These are phyloP conservation scores for Hypseocharis bilobata DNA, from an alignment of 441 rosid genomes.

Conservation along the genomic window DNA sequence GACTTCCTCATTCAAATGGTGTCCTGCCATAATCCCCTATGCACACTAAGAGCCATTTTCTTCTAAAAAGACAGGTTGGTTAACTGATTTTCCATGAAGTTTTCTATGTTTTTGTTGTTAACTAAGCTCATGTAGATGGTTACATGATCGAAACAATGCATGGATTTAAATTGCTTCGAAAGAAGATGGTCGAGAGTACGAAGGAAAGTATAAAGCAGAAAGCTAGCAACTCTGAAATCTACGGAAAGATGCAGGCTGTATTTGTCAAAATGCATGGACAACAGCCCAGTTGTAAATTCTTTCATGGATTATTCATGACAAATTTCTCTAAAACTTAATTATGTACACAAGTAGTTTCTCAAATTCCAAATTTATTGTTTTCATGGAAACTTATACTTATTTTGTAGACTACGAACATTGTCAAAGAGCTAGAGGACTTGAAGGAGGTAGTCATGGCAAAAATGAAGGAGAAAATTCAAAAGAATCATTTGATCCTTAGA, in stretches of 20 bases:
- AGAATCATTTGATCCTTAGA: constrained; percentile 56
- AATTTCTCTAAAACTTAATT: neutral
- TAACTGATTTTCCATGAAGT: neutral
- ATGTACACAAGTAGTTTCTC: neutral
- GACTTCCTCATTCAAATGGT: constrained; percentile 85
- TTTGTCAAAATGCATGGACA: constrained; percentile 74
- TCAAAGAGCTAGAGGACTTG: constrained; percentile 47
- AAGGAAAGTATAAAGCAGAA: constrained; percentile 52
- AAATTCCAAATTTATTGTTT: neutral
- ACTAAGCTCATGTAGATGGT: neutral
- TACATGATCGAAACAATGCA: no score
- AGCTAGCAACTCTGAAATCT: constrained; percentile 59
- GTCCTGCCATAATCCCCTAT: constrained; percentile 85
- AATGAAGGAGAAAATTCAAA: constrained; percentile 31
- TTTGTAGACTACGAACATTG: constrained; percentile 13
- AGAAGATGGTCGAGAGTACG: constrained; percentile 69
- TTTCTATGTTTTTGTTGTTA: neutral
- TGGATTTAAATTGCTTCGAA: constrained; percentile 50
- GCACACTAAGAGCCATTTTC: constrained; percentile 85
- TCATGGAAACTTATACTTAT: neutral
- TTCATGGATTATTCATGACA: neutral
- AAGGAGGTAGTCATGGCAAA: constrained; percentile 64
- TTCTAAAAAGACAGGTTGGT: constrained; percentile 67
- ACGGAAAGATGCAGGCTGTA: constrained; percentile 69
- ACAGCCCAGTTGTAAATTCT: constrained; percentile 39